These are phyloP conservation scores for Aspergillus wentii DNA, from an alignment of 495 filamentous ascomycete species.

Conservation along the genomic window DNA sequence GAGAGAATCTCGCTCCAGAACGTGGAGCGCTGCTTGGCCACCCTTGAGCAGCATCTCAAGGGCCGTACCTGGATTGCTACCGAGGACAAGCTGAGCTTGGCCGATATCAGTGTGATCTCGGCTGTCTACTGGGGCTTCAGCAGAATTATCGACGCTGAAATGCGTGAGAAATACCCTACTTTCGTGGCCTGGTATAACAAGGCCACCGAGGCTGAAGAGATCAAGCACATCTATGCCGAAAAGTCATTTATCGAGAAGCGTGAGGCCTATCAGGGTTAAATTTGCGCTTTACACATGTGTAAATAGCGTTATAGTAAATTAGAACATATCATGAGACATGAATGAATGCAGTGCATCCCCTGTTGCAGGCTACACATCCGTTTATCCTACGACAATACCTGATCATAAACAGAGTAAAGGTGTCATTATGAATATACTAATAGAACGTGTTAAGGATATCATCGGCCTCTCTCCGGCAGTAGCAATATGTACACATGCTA, in stretches of 20 bases:
- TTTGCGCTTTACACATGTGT: too few relatives aligned
- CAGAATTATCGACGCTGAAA: constrained; percentile 45
- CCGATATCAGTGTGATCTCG: constrained; percentile 46
- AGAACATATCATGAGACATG: too few relatives aligned
- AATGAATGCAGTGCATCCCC: too few relatives aligned
- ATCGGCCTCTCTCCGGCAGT: too few relatives aligned
- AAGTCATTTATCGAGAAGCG: constrained; percentile 41
- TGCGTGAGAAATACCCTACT: constrained; percentile 39
- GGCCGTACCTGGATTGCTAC: constrained; percentile 41
- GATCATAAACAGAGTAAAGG: too few relatives aligned
- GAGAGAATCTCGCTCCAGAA: constrained; percentile 22
- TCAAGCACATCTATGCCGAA: constrained; percentile 47
- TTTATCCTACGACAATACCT: too few relatives aligned
- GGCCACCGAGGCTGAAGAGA: constrained; percentile 35
- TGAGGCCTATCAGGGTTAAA: constrained; percentile 10
- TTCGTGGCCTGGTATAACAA: constrained; percentile 40
- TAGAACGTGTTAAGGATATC: too few relatives aligned
- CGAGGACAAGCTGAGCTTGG: constrained; percentile 46
- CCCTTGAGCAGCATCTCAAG: constrained; percentile 35
- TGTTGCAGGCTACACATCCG: too few relatives aligned
- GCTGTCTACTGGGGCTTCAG: constrained; percentile 33
- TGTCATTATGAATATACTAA: too few relatives aligned
- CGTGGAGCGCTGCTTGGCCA: constrained; percentile 30
- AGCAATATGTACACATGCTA: too few relatives aligned
- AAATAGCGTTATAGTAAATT: too few relatives aligned